Percentiles rank a stretch among this genome's conserved stretches.
These are phyloP conservation scores for Rutstroemia sp. DNA, from an alignment of 2,329 filamentous ascomycete species.

Conservation along the genomic window DNA sequence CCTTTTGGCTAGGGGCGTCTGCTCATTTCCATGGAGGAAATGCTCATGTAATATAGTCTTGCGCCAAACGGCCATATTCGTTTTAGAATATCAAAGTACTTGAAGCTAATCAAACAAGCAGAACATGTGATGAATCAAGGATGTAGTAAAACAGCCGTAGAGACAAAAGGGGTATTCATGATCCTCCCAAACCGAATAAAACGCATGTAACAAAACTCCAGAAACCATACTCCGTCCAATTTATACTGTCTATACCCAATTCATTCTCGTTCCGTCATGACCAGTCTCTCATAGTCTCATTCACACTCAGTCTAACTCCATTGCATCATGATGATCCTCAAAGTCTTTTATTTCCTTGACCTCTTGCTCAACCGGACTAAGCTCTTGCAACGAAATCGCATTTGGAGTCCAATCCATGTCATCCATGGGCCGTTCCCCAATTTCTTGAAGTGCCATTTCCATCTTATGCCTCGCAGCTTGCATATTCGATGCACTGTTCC, in stretches of 20 bases:
- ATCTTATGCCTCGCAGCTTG: conserved; percentile 18
- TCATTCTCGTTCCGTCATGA: neutral
- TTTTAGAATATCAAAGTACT: too few relatives aligned
- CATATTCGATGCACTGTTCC: conserved; percentile 9
- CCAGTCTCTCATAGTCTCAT: neutral
- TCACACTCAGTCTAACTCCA: conserved; percentile 21
- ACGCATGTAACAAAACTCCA: neutral
- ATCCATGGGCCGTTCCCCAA: conserved; percentile 25
- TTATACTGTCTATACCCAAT: neutral
- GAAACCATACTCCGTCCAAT: neutral
- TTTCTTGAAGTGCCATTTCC: conserved; percentile 21
- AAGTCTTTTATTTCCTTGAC: neutral
- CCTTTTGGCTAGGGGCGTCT: too few relatives aligned
- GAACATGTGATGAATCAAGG: neutral
- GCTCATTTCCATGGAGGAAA: too few relatives aligned
- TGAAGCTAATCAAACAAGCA: neutral
- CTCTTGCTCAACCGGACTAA: conserved; percentile 6
- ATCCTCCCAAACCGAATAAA: neutral
- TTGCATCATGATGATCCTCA: conserved; percentile 17
- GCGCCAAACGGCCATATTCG: too few relatives aligned
- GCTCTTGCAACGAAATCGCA: conserved; percentile 22
- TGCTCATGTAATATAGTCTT: too few relatives aligned
- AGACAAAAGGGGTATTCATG: conserved; percentile 3
- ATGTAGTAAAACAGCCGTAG: neutral
- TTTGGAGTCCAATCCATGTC: conserved; percentile 31